These are phyloP conservation scores for Diaporthe helianthi DNA, from an alignment of 2,329 filamentous ascomycete genomes.

Conservation along the genomic window DNA sequence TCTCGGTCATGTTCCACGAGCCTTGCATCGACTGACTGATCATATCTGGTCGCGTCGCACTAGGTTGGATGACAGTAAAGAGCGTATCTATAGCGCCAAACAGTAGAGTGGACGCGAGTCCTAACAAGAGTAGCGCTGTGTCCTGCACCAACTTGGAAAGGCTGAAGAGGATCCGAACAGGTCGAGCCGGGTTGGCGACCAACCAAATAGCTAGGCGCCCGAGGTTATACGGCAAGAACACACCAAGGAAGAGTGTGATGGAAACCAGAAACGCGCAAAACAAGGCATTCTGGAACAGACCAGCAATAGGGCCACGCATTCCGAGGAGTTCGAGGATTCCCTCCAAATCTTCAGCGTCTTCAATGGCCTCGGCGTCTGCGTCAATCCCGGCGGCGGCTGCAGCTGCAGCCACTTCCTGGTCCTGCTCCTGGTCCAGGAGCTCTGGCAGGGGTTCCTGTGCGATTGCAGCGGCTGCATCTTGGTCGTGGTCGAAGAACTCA, in stretches of 20 bases:
- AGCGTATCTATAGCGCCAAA: slow-evolving; percentile 48
- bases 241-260: slow-evolving; percentile 81
- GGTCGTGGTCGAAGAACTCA: slow-evolving; percentile 46
- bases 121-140: slow-evolving; percentile 69
- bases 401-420: slow-evolving; percentile 63
- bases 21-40: slow-evolving; percentile 35
- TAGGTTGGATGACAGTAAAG: slow-evolving; percentile 45
- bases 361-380: slow-evolving; percentile 75
- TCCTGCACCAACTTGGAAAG: slow-evolving; percentile 84
- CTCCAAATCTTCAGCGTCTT: slow-evolving; percentile 93
- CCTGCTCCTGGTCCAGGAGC: slow-evolving; percentile 48
- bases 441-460: slow-evolving; percentile 38
- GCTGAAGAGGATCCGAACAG: slow-evolving; percentile 75
- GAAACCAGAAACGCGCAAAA: slow-evolving; percentile 93
- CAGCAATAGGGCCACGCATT: slow-evolving; percentile 90
- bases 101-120: slow-evolving; percentile 53
- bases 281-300: slow-evolving; percentile 90
- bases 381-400: slow-evolving; percentile 76
- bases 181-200: slow-evolving; percentile 78
- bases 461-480: slow-evolving; percentile 39
- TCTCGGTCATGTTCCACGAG: slow-evolving; percentile 52
- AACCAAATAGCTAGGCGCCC: slow-evolving; percentile 85
- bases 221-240: slow-evolving; percentile 91
- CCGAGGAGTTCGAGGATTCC: slow-evolving; percentile 95
- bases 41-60: slow-evolving; percentile 27